Evolutionary conservation across 1,284 basidiomycete species (phyloP), one percentile per base, ranked within the genome.

Genomic region (Ustilago xerochloae): DNA sequence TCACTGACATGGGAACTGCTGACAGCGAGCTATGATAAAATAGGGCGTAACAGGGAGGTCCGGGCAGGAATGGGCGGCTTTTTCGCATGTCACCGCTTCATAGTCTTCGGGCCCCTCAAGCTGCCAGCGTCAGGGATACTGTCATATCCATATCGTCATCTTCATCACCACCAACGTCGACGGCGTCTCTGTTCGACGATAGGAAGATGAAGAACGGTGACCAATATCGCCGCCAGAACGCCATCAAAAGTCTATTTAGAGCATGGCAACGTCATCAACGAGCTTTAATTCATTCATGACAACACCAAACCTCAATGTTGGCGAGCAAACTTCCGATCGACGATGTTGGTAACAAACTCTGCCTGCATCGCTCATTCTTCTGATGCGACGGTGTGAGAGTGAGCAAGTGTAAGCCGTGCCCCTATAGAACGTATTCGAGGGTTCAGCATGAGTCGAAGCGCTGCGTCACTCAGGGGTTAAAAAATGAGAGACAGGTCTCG

Each of bases 401-500:
- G n/a, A n/a, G n/a, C n/a, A n/a, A n/a, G n/a, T n/a, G n/a, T n/a
- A n/a, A n/a, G n/a, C n/a, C n/a, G n/a, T n/a, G n/a, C n/a, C n/a
- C n/a, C n/a, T n/a, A n/a, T n/a, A n/a, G n/a, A n/a, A n/a, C n/a
- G n/a, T n/a, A n/a, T n/a, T 41, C 39, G 41, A 43, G 41, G 41
- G 41, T 13, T 33, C 10, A 43, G 10, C 12, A 24, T 26, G 41
- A 12, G 32, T 24, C 9, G 8, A 24, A 9, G 18, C 12, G 10
- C 8, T 18, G 16, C 58, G 53, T 66, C 57, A 66, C 53, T 66
- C 64, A 66, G 64, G 64, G 64, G 63, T 43, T 29, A 49, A 33
- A 12, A 38, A 47, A 53, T 54, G 29, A 54, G 32, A 58, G 16
- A 63, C 9, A 58, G 26, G 24, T 39, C 36, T 39, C 51, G 33